Percentiles rank a stretch among this genome's conserved stretches.
Evolutionary conservation across 305 asterid genomes (phyloP).

Genomic region (Rubia tinctorum): DNA sequence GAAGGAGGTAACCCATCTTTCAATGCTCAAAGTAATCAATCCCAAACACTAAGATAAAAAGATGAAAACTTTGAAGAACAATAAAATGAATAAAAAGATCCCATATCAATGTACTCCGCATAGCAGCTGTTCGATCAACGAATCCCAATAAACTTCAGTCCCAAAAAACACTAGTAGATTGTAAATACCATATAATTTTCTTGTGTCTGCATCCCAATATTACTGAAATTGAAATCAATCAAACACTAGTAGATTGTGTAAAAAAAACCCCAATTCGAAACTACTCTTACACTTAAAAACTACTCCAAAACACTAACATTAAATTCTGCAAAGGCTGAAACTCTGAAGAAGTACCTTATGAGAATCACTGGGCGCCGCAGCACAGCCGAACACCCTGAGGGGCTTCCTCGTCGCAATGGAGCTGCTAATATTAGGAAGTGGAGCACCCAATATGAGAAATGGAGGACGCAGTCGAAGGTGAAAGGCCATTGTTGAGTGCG

Average conservation of each 20-base stretch:
- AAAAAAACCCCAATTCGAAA: not conserved
- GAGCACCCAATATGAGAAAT: conserved; percentile 7
- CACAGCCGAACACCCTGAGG: conserved; percentile 8
- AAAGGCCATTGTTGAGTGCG: conserved; percentile 19
- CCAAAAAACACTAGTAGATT: not conserved
- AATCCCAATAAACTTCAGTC: not conserved
- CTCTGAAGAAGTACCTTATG: conserved; percentile 23
- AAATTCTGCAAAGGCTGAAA: not conserved
- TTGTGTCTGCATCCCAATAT: too few relatives aligned
- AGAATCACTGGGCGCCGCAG: conserved; percentile 19
- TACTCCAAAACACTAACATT: not conserved
- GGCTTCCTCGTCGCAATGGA: conserved; percentile 17
- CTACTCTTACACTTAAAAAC: not conserved
- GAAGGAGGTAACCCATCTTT: too few relatives aligned
- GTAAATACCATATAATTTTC: too few relatives aligned
- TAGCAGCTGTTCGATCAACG: not conserved
- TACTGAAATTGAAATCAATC: not conserved
- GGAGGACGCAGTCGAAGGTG: conserved; percentile 23
- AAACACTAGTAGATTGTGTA: not conserved
- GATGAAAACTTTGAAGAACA: not conserved
- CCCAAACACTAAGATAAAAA: not conserved
- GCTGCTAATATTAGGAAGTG: not conserved
- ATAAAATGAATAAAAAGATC: not conserved
- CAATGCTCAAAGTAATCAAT: not conserved
- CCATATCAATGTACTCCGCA: not conserved